Percentiles rank a stretch among this genome's conserved stretches.
phyloP scores from a whole-genome alignment of 495 filamentous ascomycete species.

The Clavariopsis aquatica region DNA sequence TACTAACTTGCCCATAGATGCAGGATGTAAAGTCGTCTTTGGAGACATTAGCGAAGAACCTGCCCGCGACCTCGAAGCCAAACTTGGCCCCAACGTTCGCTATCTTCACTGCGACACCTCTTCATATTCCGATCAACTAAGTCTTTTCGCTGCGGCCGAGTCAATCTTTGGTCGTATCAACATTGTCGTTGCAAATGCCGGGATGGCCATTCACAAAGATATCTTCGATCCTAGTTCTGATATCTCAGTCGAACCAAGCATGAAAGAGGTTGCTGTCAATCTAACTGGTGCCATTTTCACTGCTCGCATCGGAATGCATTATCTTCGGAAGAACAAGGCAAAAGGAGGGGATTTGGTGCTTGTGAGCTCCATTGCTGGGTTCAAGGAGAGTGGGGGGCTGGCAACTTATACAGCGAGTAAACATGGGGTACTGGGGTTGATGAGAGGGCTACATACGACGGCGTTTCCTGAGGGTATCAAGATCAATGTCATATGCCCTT shows the following conservation, averaged over 20 bases:
- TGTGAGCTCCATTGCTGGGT: slow-evolving; percentile 44
- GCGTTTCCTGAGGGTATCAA: slow-evolving; percentile 41
- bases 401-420: slow-evolving; percentile 46
- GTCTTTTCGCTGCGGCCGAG: slow-evolving; percentile 40
- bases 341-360: slow-evolving; percentile 43
- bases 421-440: slow-evolving; percentile 46
- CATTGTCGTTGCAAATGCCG: slow-evolving; percentile 46
- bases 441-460: slow-evolving; percentile 43
- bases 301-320: slow-evolving; percentile 43
- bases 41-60: slow-evolving; percentile 44
- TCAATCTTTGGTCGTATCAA: slow-evolving; percentile 40
- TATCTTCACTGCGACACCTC: slow-evolving; percentile 46
- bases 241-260: slow-evolving; percentile 41
- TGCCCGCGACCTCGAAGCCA: slow-evolving; percentile 33
- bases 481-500: slow-evolving; percentile 48
- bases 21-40: slow-evolving; percentile 45
- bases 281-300: slow-evolving; percentile 42
- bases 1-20: slow-evolving; percentile 29
- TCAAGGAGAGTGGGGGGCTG: slow-evolving; percentile 46
- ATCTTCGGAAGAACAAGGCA: slow-evolving; percentile 37
- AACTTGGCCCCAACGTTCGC: slow-evolving; percentile 35
- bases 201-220: slow-evolving; percentile 43
- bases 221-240: slow-evolving; percentile 39
- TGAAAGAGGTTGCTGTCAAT: slow-evolving; percentile 46
- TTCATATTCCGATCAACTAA: slow-evolving; percentile 43